Base-by-base conservation (phyloP, 371 early-diverging fungal species). In the Mortierella sp. region DNA sequence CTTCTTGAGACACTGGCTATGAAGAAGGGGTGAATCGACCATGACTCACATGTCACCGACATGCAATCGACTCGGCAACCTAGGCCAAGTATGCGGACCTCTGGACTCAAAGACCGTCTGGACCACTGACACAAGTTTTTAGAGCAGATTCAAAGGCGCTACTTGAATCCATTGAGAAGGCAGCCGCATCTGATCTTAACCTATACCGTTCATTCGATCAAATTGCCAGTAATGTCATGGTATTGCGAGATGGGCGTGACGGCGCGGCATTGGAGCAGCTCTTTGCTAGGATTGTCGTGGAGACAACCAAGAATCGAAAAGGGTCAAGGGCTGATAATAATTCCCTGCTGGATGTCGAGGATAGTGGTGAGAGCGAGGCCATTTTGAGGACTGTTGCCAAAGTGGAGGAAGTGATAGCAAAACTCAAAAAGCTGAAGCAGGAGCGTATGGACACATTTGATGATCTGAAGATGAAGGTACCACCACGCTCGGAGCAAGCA, bases 81-180 rank as follows among this genome's bases (percentile, higher is more conserved):
- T 67, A 89, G 90, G 82, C 82, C 9, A 86, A 90, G 61, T 91
- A 90, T 65, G 88, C 86, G 27, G 91, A 93, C 48, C 81, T 82
- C n/a, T 97, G 96, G 95, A 88, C 91, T 18, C 92, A 94, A 65
- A 84, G 88, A 47, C 93, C 96, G 18, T 94, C 95, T 1, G 86
- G 86, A 14, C 80, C 88, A n/a, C 71, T 90, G 4, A 92, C 94
- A 1, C 81, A 86, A 7, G 83, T 87, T 47, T 91, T 91, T 63
- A 87, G 95, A 43, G 84, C 90, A 39, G 96, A 96, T 62, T 73
- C 95, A 9, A 83, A 86, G 4, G 89, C 88, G n/a, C 90, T 94
- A 62, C 88, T 91, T 16, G 89, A 88, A 46, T 85, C 93, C 4
- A 84, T 95, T 28, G 95, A 95, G 28, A 85, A 89, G 68, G 98